Conservation (phyloP, 2,329 filamentous ascomycete species). For the Amauroascus verrucosus region DNA sequence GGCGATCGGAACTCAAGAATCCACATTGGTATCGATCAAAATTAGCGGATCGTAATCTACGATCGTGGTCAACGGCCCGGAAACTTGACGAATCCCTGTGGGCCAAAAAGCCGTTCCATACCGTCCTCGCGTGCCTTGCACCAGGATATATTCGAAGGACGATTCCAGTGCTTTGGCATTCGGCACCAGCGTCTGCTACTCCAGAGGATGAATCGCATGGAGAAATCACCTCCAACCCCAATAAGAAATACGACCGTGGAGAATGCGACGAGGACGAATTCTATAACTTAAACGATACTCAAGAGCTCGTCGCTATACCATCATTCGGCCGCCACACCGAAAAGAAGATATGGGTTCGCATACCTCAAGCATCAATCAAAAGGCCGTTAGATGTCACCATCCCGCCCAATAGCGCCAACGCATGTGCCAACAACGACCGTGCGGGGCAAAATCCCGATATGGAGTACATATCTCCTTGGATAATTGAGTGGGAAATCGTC, state of each 20-base stretch:
- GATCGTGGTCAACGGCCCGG: not conserved
- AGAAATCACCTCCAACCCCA: not conserved
- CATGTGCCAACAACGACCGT: not conserved
- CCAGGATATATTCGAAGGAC: constrained; percentile 34
- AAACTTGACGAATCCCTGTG: not conserved
- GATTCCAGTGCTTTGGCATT: constrained; percentile 26
- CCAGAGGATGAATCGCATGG: not conserved
- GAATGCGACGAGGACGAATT: not conserved
- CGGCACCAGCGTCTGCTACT: not conserved
- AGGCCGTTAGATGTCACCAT: not conserved
- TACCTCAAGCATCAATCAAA: not conserved
- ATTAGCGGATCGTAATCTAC: not conserved
- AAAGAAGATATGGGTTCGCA: constrained; percentile 7
- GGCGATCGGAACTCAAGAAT: not conserved
- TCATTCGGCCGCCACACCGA: not conserved
- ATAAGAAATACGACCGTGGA: not conserved
- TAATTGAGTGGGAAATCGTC: constrained; percentile 31
- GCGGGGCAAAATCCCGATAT: not conserved
- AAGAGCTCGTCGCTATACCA: not conserved
- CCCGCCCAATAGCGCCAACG: not conserved
- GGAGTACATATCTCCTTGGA: constrained; percentile 30
- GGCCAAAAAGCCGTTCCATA: constrained; percentile 12
- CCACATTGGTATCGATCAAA: not conserved
- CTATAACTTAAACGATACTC: not conserved
- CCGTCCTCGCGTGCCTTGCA: constrained; percentile 22